phyloP scores from a whole-genome alignment of 371 early-diverging fungal species.

The Thermomucor indicae-seudaticae region DNA sequence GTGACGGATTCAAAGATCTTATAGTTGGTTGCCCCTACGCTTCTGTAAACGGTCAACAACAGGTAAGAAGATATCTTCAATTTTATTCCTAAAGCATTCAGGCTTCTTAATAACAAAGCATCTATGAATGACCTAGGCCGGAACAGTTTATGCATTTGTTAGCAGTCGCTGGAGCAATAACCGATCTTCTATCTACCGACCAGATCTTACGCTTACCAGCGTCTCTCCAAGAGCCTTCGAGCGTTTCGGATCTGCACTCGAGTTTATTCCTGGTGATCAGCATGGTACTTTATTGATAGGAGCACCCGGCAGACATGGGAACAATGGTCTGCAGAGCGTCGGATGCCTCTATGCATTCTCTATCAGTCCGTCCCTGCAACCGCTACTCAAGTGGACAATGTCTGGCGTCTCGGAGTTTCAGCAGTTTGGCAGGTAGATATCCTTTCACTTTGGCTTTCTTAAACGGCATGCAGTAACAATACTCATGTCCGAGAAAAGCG shows the following conservation, averaged over 20 bases:
- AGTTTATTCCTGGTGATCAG: constrained; percentile 1
- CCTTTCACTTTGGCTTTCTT: too few species aligned
- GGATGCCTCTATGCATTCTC: constrained; percentile 42
- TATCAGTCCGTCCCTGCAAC: background rate
- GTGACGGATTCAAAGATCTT: constrained; percentile 64
- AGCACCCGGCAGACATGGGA: constrained; percentile 29
- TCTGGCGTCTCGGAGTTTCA: constrained; percentile 33
- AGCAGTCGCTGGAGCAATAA: constrained; percentile 9
- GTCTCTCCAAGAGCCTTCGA: constrained; percentile 19
- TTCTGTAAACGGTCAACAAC: constrained; percentile 14
- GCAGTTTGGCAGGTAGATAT: constrained; percentile 47
- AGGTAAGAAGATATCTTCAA: constrained; percentile 22
- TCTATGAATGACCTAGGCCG: constrained; percentile 14
- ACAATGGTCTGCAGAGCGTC: constrained; percentile 13
- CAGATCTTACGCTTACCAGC: constrained; percentile 15
- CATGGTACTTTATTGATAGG: constrained; percentile 21
- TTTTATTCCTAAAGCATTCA: background rate
- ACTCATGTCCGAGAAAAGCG: too few species aligned
- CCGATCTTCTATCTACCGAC: constrained; percentile 2
- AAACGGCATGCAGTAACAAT: too few species aligned
- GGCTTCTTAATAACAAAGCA: background rate
- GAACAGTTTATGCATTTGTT: constrained; percentile 20
- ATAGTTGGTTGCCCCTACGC: constrained; percentile 69
- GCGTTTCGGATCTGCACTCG: constrained; percentile 32
- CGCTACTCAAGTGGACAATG: constrained; percentile 24